Evolutionary conservation across 116 monocot genomes (phyloP), one percentile per base, ranked within the genome.

Genomic region (Posidonia oceanica): DNA sequence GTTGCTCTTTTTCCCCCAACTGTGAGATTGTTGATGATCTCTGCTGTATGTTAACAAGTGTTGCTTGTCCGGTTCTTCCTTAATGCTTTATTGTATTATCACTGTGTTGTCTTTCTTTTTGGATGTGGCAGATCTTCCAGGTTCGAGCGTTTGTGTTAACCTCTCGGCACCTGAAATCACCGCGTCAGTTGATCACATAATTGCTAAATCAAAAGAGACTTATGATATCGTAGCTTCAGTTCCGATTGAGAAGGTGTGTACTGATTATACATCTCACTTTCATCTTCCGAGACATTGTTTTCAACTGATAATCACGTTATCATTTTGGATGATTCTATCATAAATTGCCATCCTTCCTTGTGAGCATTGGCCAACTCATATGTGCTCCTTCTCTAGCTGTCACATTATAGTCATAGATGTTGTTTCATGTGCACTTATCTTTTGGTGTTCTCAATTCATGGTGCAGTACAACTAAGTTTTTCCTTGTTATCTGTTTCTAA

Each of bases 81-180:
- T n/a, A 37, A 37, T 61, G 6, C 61, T 61, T 23, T 11, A 42
- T 42, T 42, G 8, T 29, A 12, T 61, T 29, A 36, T 13, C 4
- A 20, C 16, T 52, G 39, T 74, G n/a, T 29, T 29, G 29, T 29
- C 7, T 67, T 53, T 52, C 42, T n/a, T 64, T 39, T 69, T 63
- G 14, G 53, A 59, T 59, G 4, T 41, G 36, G 63, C 83, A 97
- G 97, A 78, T 71, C 81, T 89, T 69, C 80, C 69, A 14, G 83
- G 92, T 53, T 83, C 82, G 61, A 82, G 59, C 75, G 79, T 87
- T 41, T 79, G 62, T 8, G 48, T 85, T 61, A 81, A 85, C 65
- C 82, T 97, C 6, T 83, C 89, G 22, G 92, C 92, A 39, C 71
- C 79, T 42, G 89, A 97, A 60, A 92, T 97, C 73, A 66, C 80